Evolutionary conservation across 2,329 filamentous ascomycete species (phyloP).

Genomic region (Allantophomopsis cytisporea): DNA sequence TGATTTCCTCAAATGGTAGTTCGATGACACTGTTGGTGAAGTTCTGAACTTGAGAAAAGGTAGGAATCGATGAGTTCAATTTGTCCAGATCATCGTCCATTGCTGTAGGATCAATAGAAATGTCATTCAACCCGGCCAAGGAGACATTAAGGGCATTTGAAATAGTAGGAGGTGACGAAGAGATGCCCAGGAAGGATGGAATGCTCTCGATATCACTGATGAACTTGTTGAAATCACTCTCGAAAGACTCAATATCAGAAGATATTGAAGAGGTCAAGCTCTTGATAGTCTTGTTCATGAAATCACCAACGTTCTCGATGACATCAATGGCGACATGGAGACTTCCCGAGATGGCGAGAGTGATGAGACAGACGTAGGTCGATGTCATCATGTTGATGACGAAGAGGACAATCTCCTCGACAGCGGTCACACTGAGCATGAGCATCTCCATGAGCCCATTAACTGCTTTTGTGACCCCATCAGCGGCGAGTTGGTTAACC

Average conservation of each 20-base stretch:
- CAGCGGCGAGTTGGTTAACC: conserved; percentile 74
- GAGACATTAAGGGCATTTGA: conserved; percentile 42
- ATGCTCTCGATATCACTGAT: conserved; percentile 39
- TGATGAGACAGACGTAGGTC: conserved; percentile 83
- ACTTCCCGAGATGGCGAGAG: conserved; percentile 67
- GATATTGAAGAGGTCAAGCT: conserved; percentile 29
- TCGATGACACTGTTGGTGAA: conserved; percentile 62
- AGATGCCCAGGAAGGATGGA: conserved; percentile 27
- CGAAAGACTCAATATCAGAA: conserved; percentile 37
- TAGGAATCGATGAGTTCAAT: conserved; percentile 69
- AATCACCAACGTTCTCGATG: conserved; percentile 43
- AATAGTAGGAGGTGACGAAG: conserved; percentile 33
- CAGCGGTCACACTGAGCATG: conserved; percentile 63
- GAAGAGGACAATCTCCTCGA: conserved; percentile 83
- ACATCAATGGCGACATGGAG: conserved; percentile 55
- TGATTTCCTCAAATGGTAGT: conserved; percentile 71
- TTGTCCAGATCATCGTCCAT: conserved; percentile 57
- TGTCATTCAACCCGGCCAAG: conserved; percentile 52
- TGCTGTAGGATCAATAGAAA: conserved; percentile 52
- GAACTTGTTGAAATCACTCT: conserved; percentile 39
- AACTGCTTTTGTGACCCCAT: conserved; percentile 68
- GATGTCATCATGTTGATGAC: conserved; percentile 83
- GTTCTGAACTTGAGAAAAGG: conserved; percentile 73
- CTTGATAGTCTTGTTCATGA: conserved; percentile 40
- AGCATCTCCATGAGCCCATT: conserved; percentile 69